Evolutionary conservation across 2,329 filamentous ascomycete species (phyloP).

Genomic region (Lecanicillium sp.): DNA sequence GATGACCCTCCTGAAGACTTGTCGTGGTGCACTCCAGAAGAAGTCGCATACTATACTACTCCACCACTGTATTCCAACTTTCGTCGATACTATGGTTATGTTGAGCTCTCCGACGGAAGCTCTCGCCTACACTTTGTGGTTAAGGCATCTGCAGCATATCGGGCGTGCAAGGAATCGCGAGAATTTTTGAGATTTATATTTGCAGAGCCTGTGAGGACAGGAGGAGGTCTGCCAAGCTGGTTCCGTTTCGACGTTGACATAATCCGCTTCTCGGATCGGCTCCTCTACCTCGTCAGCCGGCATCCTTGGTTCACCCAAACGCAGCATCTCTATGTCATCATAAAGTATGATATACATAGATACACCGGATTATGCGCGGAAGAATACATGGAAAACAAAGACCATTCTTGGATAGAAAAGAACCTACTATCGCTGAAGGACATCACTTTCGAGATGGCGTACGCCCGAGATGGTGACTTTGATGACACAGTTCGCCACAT

Average conservation of each 20-base stretch:
- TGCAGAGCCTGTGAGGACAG: conserved; percentile 2
- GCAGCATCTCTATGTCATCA: background rate
- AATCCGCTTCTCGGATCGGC: background rate
- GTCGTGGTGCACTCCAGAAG: background rate
- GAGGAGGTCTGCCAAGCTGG: conserved; percentile 4
- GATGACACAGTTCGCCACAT: background rate
- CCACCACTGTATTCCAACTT: background rate
- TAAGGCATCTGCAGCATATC: conserved; percentile 4
- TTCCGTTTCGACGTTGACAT: conserved; percentile 1
- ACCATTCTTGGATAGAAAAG: background rate
- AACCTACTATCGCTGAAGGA: background rate
- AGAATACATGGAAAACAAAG: background rate
- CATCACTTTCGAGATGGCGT: conserved; percentile 1
- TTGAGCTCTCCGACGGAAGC: conserved; percentile 1
- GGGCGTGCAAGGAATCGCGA: conserved; percentile 4
- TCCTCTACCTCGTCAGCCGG: background rate
- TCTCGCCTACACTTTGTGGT: conserved; percentile 1
- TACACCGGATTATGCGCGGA: background rate
- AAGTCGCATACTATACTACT: conserved; percentile 2
- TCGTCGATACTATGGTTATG: background rate
- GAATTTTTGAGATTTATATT: conserved; percentile 3
- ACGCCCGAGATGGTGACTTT: background rate
- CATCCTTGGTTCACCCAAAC: conserved; percentile 4
- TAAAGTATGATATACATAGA: background rate
- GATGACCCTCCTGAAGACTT: background rate